phyloP scores from a whole-genome alignment of 139 green algal species.

The Tetradesmus lagerheimii region DNA sequence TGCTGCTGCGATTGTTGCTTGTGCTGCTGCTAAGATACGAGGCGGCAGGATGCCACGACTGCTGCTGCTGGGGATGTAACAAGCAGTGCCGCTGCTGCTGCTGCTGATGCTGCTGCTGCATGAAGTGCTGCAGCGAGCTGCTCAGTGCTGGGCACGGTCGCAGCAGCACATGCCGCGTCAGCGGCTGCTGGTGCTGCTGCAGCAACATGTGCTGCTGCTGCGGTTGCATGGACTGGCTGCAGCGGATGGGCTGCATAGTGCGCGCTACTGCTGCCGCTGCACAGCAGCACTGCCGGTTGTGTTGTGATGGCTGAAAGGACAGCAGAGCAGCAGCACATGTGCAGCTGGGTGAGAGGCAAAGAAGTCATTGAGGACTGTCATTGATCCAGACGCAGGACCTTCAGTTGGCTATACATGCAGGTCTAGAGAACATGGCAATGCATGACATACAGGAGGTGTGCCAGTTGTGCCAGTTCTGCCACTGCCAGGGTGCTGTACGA shows the following conservation, averaged over 20 bases:
- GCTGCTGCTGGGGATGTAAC: background rate
- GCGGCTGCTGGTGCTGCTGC: conserved; percentile 10
- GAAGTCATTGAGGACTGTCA: background rate
- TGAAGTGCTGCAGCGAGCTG: background rate
- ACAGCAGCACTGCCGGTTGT: background rate
- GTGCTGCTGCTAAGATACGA: background rate
- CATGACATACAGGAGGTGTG: background rate
- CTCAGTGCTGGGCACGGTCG: background rate
- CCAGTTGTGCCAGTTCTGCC: too few species aligned
- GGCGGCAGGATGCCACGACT: background rate
- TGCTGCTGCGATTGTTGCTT: background rate
- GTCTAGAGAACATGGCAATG: background rate
- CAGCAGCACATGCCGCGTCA: background rate
- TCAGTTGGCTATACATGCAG: background rate
- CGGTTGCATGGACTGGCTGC: background rate
- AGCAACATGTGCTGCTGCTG: background rate
- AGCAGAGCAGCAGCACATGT: background rate
- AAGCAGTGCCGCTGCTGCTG: background rate
- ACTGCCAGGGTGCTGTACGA: background rate
- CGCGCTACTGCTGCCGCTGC: background rate
- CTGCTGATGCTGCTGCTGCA: background rate
- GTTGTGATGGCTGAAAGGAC: background rate
- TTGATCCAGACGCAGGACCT: too few species aligned
- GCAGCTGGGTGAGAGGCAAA: background rate
- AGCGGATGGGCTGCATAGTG: background rate